phyloP scores from a whole-genome alignment of 2,329 filamentous ascomycete genomes.

The Nemania abortiva region DNA sequence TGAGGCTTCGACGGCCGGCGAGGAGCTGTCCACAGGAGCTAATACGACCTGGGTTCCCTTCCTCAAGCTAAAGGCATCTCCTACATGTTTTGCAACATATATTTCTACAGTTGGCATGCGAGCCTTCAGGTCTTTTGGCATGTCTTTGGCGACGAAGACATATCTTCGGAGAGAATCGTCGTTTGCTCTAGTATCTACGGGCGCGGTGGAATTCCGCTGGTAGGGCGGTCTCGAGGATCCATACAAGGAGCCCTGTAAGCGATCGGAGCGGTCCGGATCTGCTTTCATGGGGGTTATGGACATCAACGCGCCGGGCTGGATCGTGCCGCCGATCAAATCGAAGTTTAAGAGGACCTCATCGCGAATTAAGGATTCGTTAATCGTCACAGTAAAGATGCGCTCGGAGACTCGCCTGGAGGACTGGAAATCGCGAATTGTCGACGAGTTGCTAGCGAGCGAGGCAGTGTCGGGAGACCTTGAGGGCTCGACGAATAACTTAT shows the following conservation, averaged over 20 bases:
- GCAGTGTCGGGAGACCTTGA: constrained; percentile 61
- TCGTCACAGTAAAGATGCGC: constrained; percentile 65
- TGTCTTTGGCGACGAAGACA: constrained; percentile 78
- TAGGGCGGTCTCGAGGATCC: constrained; percentile 47
- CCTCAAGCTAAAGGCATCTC: constrained; percentile 83
- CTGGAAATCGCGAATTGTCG: constrained; percentile 57
- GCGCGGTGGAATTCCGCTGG: constrained; percentile 42
- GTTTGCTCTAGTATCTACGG: constrained; percentile 47
- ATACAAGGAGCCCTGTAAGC: constrained; percentile 48
- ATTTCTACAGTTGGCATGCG: constrained; percentile 75
- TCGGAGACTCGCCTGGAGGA: constrained; percentile 52
- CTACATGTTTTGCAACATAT: constrained; percentile 81
- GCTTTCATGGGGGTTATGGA: constrained; percentile 74
- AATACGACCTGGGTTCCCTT: constrained; percentile 79
- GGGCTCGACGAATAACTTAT: constrained; percentile 56
- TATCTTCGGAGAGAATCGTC: constrained; percentile 63
- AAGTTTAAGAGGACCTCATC: constrained; percentile 86
- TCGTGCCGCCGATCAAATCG: constrained; percentile 72
- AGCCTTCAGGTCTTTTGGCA: constrained; percentile 74
- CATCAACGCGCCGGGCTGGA: constrained; percentile 76
- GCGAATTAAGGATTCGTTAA: constrained; percentile 79
- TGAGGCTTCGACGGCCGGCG: constrained; percentile 75
- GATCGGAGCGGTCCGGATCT: constrained; percentile 61
- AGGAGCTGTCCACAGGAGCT: constrained; percentile 64
- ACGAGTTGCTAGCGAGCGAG: constrained; percentile 60